Percentiles rank a stretch among this genome's conserved stretches.
phyloP scores from a whole-genome alignment of 768 basidiomycete species.

The Auricularia sp. region DNA sequence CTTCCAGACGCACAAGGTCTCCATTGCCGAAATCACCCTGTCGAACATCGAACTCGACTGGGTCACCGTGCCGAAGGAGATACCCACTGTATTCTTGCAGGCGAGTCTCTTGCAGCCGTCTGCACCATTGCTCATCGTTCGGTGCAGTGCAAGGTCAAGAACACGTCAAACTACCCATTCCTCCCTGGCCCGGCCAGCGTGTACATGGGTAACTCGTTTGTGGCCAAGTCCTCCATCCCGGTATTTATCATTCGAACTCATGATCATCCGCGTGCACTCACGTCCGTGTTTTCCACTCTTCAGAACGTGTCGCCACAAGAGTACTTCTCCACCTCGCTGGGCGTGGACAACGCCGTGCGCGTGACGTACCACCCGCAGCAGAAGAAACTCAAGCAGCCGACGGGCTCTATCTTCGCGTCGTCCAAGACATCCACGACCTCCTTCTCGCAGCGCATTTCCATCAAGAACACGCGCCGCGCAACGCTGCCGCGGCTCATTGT shows the following conservation, averaged over 20 bases:
- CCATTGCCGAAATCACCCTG: slow-evolving; percentile 39
- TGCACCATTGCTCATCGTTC: neutral
- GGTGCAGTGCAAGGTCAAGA: slow-evolving; percentile 39
- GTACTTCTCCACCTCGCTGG: slow-evolving; percentile 45
- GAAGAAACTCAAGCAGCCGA: slow-evolving; percentile 6
- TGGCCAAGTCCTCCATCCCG: slow-evolving; percentile 39
- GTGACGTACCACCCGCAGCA: slow-evolving; percentile 23
- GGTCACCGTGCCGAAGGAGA: slow-evolving; percentile 38
- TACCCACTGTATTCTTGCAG: slow-evolving; percentile 40
- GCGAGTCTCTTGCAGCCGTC: slow-evolving; percentile 16
- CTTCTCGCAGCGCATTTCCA: slow-evolving; percentile 9
- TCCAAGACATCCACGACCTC: slow-evolving; percentile 6
- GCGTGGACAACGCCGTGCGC: slow-evolving; percentile 24
- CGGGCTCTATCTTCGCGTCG: slow-evolving; percentile 2
- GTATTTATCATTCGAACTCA: neutral
- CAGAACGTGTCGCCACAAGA: slow-evolving; percentile 41
- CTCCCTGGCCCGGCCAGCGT: slow-evolving; percentile 45
- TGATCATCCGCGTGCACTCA: too few relatives aligned
- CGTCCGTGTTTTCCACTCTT: too few relatives aligned
- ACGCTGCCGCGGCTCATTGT: slow-evolving; percentile 9
- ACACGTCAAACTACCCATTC: slow-evolving; percentile 46
- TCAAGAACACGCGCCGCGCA: slow-evolving; percentile 11
- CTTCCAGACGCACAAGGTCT: slow-evolving; percentile 36
- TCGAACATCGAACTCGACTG: slow-evolving; percentile 34
- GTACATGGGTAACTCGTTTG: slow-evolving; percentile 46